Percentiles rank a stretch among this genome's conserved stretches.
phyloP scores from a whole-genome alignment of 164 flowering plant species.

The Amborella trichopoda region DNA sequence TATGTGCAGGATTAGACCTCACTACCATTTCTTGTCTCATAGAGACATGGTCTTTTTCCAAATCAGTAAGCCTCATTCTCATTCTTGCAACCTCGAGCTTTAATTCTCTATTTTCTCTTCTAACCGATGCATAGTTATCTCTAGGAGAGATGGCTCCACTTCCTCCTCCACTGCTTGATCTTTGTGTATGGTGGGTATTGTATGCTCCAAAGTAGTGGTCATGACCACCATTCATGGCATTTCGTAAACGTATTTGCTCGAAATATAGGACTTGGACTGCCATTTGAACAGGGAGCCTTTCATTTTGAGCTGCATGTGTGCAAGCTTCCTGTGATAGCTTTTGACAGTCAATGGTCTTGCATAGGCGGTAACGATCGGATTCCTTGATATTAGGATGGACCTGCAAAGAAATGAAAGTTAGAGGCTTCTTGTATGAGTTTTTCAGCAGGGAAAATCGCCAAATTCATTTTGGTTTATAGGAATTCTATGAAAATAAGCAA shows the following conservation, averaged over 20 bases:
- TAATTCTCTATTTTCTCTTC: constrained; percentile 93
- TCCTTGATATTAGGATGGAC: constrained; percentile 91
- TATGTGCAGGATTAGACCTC: constrained; percentile 56
- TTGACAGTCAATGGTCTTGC: constrained; percentile 89
- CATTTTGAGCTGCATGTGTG: constrained; percentile 98
- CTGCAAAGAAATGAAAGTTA: constrained; percentile 25
- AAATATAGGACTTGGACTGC: constrained; percentile 95
- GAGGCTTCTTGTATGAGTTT: no score
- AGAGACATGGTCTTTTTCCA: constrained; percentile 91
- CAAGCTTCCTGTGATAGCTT: constrained; percentile 96
- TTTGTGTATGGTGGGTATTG: constrained; percentile 54
- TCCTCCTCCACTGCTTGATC: constrained; percentile 75
- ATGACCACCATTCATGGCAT: constrained; percentile 81
- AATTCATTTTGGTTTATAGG: no score
- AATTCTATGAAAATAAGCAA: no score
- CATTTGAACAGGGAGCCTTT: constrained; percentile 87
- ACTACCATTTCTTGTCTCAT: constrained; percentile 96
- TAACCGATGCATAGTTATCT: constrained; percentile 94
- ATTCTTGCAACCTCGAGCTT: constrained; percentile 93
- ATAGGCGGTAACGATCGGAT: constrained; percentile 67
- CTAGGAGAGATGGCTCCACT: constrained; percentile 95
- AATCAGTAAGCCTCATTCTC: constrained; percentile 94
- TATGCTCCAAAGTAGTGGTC: constrained; percentile 64
- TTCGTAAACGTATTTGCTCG: constrained; percentile 84
- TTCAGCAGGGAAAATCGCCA: no score